Evolutionary conservation across 805 yeast species (phyloP), one percentile per base, ranked within the genome.

Genomic region (Suhomyces pyralidae): DNA sequence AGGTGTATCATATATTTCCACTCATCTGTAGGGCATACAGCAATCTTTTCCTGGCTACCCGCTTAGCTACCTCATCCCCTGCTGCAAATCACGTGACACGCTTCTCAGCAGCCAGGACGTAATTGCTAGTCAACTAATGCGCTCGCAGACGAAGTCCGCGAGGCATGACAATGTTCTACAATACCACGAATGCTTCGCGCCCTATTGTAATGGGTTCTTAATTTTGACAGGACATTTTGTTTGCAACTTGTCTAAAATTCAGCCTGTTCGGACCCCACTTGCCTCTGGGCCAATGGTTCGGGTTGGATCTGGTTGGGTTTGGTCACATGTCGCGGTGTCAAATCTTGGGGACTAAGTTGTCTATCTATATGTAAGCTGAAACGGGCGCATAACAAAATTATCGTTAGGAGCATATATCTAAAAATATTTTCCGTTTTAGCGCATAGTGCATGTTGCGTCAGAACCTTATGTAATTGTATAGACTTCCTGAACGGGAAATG

Each of bases 391-490:
- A 15, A 17, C 38, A 44, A 44, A 14, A 26, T n/a, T 3, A 7
- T 19, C 48, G 48, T 45, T 45, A 45, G 28, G 48, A 45, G 48
- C 38, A 45, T 45, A 9, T 44, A 26, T 26, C 15, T 30, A 32
- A 34, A 30, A 45, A 32, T 46, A 36, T 22, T 19, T 19, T 30
- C 30, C 3, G 8, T 26, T 24, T 30, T 15, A 12, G 49, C 24
- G 49, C 49, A 36, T 36, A 3, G 24, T 46, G 49, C 49, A 34
- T 32, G 22, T 34, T 19, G 42, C 34, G 49, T 36, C 42, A 46
- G 17, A 46, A 46, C 19, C 20, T 34, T 34, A 46, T 24, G 34
- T 46, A 38, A 19, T 34, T 46, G 43, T 38, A 36, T 36, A n/a
- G 22, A 34, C 17, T 32, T 10, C 42, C 42, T 5, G 42, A 38